A percentile compares a stretch with the other conserved stretches of the same genome.
phyloP scores from a whole-genome alignment of 2,329 filamentous ascomycete species.

The Colletotrichum godetiae region DNA sequence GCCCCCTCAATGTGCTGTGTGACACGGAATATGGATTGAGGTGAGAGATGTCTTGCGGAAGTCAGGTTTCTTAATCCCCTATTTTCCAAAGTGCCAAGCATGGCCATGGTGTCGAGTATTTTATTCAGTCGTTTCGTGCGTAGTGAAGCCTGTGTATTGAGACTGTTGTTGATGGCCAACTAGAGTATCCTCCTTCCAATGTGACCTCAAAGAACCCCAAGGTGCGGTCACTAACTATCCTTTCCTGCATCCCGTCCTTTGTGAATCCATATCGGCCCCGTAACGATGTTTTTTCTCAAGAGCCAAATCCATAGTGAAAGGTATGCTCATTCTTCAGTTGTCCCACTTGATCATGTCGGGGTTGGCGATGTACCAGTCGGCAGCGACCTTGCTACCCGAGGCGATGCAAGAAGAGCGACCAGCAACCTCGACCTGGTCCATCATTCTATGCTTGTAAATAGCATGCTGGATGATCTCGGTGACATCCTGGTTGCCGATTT shows the following conservation, averaged over 20 bases:
- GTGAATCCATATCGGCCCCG: not conserved
- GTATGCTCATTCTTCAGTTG: not conserved
- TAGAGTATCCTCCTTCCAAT: not conserved
- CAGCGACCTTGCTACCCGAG: not conserved
- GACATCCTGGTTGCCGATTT: not conserved
- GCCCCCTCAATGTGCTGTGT: not conserved
- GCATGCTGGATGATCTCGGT: not conserved
- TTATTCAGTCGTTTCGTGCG: not conserved
- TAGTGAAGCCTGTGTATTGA: not conserved
- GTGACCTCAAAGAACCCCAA: not conserved
- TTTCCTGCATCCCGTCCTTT: not conserved
- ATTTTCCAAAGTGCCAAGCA: not conserved
- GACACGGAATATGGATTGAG: not conserved
- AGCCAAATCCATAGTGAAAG: not conserved
- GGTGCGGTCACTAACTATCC: no score
- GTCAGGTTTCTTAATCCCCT: no score
- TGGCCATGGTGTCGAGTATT: not conserved
- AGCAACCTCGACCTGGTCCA: not conserved
- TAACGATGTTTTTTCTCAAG: not conserved
- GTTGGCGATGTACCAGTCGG: conserved; percentile 2
- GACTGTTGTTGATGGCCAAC: not conserved
- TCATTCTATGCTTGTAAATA: not conserved
- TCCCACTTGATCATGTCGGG: not conserved
- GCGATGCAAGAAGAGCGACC: conserved; percentile 7
- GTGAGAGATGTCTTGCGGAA: not conserved